Evolutionary conservation across 2,329 filamentous ascomycete genomes (phyloP).

Genomic region (Zelopaecilomyces penicillatus): DNA sequence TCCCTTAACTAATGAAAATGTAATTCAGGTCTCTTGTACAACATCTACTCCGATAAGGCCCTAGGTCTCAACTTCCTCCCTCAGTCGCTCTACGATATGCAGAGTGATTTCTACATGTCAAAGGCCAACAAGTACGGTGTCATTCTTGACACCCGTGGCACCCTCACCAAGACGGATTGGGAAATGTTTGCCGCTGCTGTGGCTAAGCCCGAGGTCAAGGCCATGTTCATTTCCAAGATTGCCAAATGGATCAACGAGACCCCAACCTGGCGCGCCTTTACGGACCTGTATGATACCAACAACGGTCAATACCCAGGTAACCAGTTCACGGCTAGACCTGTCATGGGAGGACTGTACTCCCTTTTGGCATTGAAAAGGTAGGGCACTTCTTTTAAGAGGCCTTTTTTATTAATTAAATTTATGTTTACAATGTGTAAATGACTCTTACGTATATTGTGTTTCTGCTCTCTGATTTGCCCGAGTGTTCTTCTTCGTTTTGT

Average conservation of each 20-base stretch:
- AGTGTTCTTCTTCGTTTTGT: too few species aligned
- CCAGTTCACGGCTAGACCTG: conserved; percentile 69
- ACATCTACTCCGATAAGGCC: conserved; percentile 70
- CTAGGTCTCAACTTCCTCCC: conserved; percentile 72
- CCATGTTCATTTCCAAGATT: conserved; percentile 59
- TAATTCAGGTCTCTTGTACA: conserved; percentile 51
- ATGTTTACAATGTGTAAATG: too few species aligned
- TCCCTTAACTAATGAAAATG: neutral
- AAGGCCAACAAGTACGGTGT: conserved; percentile 71
- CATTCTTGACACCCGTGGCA: conserved; percentile 70
- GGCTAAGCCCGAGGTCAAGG: conserved; percentile 49
- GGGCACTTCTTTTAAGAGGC: too few species aligned
- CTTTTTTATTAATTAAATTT: too few species aligned
- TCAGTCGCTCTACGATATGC: conserved; percentile 64
- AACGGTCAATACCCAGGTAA: conserved; percentile 58
- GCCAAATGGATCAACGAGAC: conserved; percentile 71
- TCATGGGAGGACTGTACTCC: conserved; percentile 73
- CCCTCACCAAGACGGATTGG: conserved; percentile 84
- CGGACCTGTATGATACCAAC: conserved; percentile 68
- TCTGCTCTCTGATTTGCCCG: too few species aligned
- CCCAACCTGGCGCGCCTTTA: conserved; percentile 59
- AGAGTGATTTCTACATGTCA: conserved; percentile 67
- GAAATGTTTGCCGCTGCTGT: conserved; percentile 78
- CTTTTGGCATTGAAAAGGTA: conserved; percentile 51
- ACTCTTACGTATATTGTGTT: too few species aligned